phyloP scores from a whole-genome alignment of 2,329 filamentous ascomycete species.

The Paracoccidioides brasiliensis region DNA sequence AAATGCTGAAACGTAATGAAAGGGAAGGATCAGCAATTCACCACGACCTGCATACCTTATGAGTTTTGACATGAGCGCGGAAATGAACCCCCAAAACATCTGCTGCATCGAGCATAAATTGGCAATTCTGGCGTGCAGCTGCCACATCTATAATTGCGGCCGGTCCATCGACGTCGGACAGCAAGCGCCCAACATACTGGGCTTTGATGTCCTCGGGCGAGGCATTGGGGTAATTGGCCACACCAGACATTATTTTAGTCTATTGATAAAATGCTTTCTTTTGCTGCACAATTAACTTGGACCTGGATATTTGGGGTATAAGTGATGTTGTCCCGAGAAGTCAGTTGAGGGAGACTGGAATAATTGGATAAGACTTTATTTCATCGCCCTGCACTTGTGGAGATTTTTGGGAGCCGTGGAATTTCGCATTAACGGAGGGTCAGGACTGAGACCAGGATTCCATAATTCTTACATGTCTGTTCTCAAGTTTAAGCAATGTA shows the following conservation, averaged over 20 bases:
- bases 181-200: constrained; percentile 44
- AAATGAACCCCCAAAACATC: constrained; percentile 49
- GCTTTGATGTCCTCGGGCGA: constrained; percentile 8
- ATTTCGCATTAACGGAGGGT: not conserved
- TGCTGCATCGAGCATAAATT: constrained; percentile 55
- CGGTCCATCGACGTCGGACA: constrained; percentile 50
- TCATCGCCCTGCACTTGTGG: no score
- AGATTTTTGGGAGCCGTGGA: no score
- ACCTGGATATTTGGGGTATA: not conserved
- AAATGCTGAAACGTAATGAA: no score
- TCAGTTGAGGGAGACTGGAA: no score
- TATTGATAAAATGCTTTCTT: not conserved
- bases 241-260: constrained; percentile 6
- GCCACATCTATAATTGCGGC: constrained; percentile 54
- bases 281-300: not conserved
- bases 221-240: constrained; percentile 11
- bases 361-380: no score
- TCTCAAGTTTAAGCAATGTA: not conserved
- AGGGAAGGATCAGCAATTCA: not conserved
- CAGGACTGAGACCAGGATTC: not conserved
- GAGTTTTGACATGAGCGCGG: constrained; percentile 67
- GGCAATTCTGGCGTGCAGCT: constrained; percentile 53
- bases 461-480: not conserved
- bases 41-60: constrained; percentile 39
- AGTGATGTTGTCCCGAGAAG: no score